These are phyloP conservation scores for Globisporangium parvum DNA, from an alignment of 352 stramenopile species.

Conservation along the genomic window DNA sequence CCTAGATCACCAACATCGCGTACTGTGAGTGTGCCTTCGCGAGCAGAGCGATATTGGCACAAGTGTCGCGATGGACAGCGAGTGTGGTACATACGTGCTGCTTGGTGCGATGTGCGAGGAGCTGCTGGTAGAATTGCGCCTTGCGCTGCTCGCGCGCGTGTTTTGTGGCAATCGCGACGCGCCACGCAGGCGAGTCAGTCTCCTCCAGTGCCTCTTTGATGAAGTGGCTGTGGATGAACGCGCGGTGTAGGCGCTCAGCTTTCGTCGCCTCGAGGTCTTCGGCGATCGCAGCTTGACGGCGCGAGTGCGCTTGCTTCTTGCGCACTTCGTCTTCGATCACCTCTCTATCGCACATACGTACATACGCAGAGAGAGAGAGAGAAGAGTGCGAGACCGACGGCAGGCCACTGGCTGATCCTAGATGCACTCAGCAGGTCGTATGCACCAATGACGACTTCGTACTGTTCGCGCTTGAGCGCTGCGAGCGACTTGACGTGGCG, in stretches of 20 bases:
- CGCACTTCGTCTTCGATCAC: constrained; percentile 25
- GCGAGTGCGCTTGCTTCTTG: constrained; percentile 23
- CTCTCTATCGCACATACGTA: constrained; percentile 20
- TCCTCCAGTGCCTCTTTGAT: constrained; percentile 71
- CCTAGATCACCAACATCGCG: constrained; percentile 10
- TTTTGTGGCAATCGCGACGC: constrained; percentile 51
- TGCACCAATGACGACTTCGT: not conserved
- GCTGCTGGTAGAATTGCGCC: constrained; percentile 47
- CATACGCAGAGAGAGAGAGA: not conserved
- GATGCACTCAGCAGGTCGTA: not conserved
- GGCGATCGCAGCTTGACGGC: constrained; percentile 23
- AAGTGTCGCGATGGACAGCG: not conserved
- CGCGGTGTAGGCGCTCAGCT: constrained; percentile 59
- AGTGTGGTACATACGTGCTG: constrained; percentile 20
- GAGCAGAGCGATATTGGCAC: no score
- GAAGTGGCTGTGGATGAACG: constrained; percentile 63
- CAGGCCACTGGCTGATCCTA: not conserved
- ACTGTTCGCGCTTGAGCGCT: constrained; percentile 53
- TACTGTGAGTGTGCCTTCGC: no score
- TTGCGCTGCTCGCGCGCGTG: constrained; percentile 48
- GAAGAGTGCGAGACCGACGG: not conserved
- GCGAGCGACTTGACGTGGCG: constrained; percentile 46
- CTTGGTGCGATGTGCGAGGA: constrained; percentile 35
- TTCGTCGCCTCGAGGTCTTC: constrained; percentile 50
- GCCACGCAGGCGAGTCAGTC: constrained; percentile 63